Evolutionary conservation across 192 early-diverging fungal genomes (phyloP), one percentile per base, ranked within the genome.

Genomic region (Dissophora ornata): DNA sequence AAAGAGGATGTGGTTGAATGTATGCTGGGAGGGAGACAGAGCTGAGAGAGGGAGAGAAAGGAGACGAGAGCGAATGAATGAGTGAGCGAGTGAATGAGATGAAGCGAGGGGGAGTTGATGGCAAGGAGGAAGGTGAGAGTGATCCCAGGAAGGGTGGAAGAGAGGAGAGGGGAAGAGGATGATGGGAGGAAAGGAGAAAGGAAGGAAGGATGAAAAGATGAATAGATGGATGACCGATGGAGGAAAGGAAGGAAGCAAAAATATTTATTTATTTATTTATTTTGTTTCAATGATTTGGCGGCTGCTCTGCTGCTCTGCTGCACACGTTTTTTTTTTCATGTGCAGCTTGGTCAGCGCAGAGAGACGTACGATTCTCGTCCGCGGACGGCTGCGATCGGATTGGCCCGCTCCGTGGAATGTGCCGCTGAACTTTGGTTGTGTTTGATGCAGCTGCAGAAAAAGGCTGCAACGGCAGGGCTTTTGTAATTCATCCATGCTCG

Each of bases 171-270:
- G 34, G 49, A n/a, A 44, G 36, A 41, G 33, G 33, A 51, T 24
- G 50, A 41, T 33, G 45, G 45, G 22, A 66, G 55, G 47, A 38
- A 55, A 19, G 50, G 55, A 45, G 13, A 49, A 4, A 40, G 29
- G 34, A 25, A 34, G 22, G 32, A 21, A 25, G 24, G 22, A 30
- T 45, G 33, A 38, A 48, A 15, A 19, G 46, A 62, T 44, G 38
- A 32, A 44, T 11, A 48, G 50, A 53, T 29, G 21, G 53, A 55
- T 46, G 11, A 40, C n/a, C n/a, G n/a, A n/a, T n/a, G 40, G 29
- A 38, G 10, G 51, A 22, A 38, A 24, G 15, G n/a, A 47, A 24
- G 10, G 44, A 59, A 46, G 3, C 26, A 45, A 50, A 26, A 50
- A 45, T 18, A 45, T 18, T 9, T 9, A 5, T 38, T 12, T 38